These are phyloP conservation scores for Boletus rubroflammeus DNA, from an alignment of 768 basidiomycete genomes.

Conservation along the genomic window DNA sequence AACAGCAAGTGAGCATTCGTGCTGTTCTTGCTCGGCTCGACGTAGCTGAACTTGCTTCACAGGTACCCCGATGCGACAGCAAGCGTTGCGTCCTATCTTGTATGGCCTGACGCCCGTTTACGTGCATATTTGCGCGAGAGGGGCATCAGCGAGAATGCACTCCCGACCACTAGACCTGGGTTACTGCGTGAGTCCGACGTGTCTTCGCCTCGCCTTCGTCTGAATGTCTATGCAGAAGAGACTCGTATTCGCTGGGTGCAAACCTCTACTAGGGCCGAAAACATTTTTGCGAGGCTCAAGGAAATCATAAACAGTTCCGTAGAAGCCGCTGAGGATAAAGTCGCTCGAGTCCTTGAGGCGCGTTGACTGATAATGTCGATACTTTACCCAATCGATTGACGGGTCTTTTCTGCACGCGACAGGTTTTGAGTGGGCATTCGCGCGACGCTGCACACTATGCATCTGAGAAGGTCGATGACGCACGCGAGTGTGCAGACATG, in stretches of 20 bases:
- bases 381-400: not conserved
- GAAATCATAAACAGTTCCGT: conserved; percentile 66
- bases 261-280: conserved; percentile 52
- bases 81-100: conserved; percentile 62
- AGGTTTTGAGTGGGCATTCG: conserved; percentile 41
- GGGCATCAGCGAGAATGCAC: conserved; percentile 64
- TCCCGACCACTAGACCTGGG: conserved; percentile 66
- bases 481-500: conserved; percentile 17
- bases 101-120: conserved; percentile 91
- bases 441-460: conserved; percentile 21
- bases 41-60: not conserved
- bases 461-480: conserved; percentile 32
- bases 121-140: conserved; percentile 83
- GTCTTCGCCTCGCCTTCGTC: not conserved
- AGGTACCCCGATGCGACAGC: conserved; percentile 52
- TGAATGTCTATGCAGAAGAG: conserved; percentile 48
- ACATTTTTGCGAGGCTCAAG: conserved; percentile 55
- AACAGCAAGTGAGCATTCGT: conserved; percentile 53
- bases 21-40: not conserved
- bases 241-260: conserved; percentile 78
- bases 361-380: not conserved
- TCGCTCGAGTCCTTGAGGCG: conserved; percentile 46
- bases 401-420: not conserved
- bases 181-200: conserved; percentile 58
- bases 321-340: conserved; percentile 71